Conservation (phyloP, 345 rosid species). For the Linum tenue region DNA sequence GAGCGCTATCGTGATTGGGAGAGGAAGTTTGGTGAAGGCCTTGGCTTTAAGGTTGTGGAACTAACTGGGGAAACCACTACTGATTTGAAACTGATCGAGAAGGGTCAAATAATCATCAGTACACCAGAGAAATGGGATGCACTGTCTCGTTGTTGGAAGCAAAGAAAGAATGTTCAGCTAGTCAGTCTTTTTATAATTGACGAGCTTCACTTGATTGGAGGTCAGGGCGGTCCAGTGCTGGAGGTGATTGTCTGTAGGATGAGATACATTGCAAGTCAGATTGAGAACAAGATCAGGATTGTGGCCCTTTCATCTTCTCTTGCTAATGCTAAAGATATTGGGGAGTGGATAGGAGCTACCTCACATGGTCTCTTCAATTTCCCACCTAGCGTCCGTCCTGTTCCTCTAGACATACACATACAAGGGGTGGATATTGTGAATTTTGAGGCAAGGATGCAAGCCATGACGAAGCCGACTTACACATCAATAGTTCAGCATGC, state of each 20-base stretch:
- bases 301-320: conserved; percentile 94
- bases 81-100: conserved; percentile 80
- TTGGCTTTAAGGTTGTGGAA: conserved; percentile 78
- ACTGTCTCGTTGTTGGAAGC: conserved; percentile 91
- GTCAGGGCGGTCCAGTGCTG: conserved; percentile 83
- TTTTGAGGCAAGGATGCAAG: conserved; percentile 96
- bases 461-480: conserved; percentile 86
- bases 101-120: conserved; percentile 73
- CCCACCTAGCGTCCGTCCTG: conserved; percentile 87
- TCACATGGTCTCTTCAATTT: conserved; percentile 91
- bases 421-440: conserved; percentile 83
- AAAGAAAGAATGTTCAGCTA: conserved; percentile 72
- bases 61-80: conserved; percentile 75
- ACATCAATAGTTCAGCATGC: conserved; percentile 78
- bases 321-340: conserved; percentile 93
- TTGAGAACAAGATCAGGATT: conserved; percentile 69
- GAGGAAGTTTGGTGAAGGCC: conserved; percentile 68
- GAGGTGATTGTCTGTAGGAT: conserved; percentile 92
- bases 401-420: conserved; percentile 85
- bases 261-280: conserved; percentile 81
- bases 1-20: conserved; percentile 78
- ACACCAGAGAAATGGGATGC: conserved; percentile 99
- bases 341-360: conserved; percentile 94
- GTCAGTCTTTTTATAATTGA: conserved; percentile 91
- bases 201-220: conserved; percentile 92